Base-by-base conservation (phyloP, 2,329 filamentous ascomycete genomes). In the Aspergillus aculeatus region DNA sequence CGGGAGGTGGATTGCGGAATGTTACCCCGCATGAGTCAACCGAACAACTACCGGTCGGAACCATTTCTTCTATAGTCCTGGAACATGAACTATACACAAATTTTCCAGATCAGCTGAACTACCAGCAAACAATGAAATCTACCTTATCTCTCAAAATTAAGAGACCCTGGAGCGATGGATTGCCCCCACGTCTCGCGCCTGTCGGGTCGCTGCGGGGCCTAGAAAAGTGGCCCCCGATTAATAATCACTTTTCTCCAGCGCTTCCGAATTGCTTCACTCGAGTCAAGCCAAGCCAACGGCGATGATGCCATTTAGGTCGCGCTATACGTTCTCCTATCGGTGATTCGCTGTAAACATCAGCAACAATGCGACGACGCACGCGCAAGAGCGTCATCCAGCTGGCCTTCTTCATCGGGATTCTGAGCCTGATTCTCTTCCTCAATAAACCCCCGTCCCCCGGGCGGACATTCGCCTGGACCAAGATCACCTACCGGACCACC, bases 391-490 rank as follows among this genome's bases (percentile, higher is more conserved):
- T 77, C 23, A 62, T 71, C 29, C 72, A 80, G 48, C 58, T 78
- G 5, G 49, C 68, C 24, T 48, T 78, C n/a, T 78, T 79, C 64
- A 54, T 62, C 41, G 54, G 58, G 44, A 66, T 74, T 10, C 58
- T 80, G 5, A 62, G 69, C 16, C 63, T 78, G 14, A 72, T 81
- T 41, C 52, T 80, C 35, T 78, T 67, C 60, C 62, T 78, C 5
- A 77, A 76, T 51, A 68, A 69, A 2, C 71, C 76, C 1, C 62
- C 68, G 23, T 63, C 71, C 21, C 62, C 63, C 24, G 66, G 66
- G 56, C 74, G 73, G 56, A 64, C 68, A 21, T 81, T 78, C 61
- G 69, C 73, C 59, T 82, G 80, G 80, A 74, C 69, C 24, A 75
- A 70, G 59, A 68, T 82, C 52, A 74, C 73, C 50, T 82, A 82